Base-by-base conservation (phyloP, 306 rosid genomes). In the Cicer pinnatifidum region DNA sequence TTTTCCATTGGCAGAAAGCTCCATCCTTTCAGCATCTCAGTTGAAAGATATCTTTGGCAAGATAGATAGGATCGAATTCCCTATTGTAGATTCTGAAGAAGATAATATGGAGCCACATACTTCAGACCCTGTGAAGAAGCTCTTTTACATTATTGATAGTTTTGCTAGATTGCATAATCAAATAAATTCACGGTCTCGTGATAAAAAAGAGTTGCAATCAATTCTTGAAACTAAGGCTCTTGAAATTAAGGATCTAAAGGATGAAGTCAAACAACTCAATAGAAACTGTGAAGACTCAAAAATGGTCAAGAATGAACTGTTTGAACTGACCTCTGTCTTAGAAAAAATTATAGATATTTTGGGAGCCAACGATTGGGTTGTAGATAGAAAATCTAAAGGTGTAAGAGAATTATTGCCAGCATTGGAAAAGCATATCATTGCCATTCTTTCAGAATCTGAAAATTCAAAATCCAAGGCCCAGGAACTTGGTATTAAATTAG, bases 401-500 rank as follows among this genome's bases (percentile, higher is more conserved):
- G 75, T 79, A 76, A 85, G 73, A 83, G 96, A 84, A 70, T 80
- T 86, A 78, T 71, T 90, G 43, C 82, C 88, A 12, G 80, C 75
- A 38, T 33, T 95, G 77, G 99, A 82, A 84, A 90, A 77, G 48
- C 93, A 82, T 78, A 84, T 82, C 67, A 56, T 43, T 82, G 74
- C 85, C 79, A 61, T 87, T 81, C 83, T 84, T 39, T 62, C 82
- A 58, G 97, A 95, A 65, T 86, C 80, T 61, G 95, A 90, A 85
- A 82, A 78, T 81, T 90, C 90, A 72, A 90, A 88, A 82, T 86
- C 87, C 70, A 86, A 86, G 82, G 79, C 78, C 72, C 90, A 78
- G 83, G 97, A 95, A 78, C 90, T 95, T 83, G 88, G 72, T 76
- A 72, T 52, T 66, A 86, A 87, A 81, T 87, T 95, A 73, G 69